Evolutionary conservation across 805 yeast species (phyloP), one percentile per base, ranked within the genome.

Genomic region (Suhomyces xylopsoci): DNA sequence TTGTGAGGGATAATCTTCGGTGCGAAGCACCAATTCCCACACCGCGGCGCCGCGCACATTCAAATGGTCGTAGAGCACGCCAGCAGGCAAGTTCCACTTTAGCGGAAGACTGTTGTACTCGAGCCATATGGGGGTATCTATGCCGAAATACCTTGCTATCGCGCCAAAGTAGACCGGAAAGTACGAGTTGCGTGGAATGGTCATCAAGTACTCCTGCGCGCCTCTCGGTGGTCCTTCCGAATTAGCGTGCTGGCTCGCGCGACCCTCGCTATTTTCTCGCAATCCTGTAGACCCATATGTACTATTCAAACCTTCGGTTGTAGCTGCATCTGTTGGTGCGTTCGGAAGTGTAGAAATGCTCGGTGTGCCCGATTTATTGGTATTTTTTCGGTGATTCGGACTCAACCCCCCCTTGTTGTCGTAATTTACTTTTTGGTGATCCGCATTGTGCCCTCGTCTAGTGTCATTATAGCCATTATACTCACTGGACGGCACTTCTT

Each of bases 31-130:
- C 51, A 46, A 81, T 75, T 12, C 81, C 70, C 20, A 86, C 59
- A 25, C 71, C 66, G 3, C 74, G 24, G 40, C 30, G 17, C 46
- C 20, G 8, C 2, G 45, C 48, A 47, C 58, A 54, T 48, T 64
- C 1, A 74, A 71, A n/a, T 73, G 68, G 59, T 90, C 96, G 61
- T 78, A 83, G 2, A 84, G 65, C 4, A 87, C 68, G 0, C 96
- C 96, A 1, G 85, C 66, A 0, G 97, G 97, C 55, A 82, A 72
- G 57, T 87, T 82, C 96, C 97, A 90, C 48, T 79, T 76, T 28
- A 91, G 55, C 0, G 94, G 90, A 1, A 77, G 82, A 4, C 70
- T 78, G 30, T 84, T 85, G 62, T 74, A 79, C 56, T 83, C 90
- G 34, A 90, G 73, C 96, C 96, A 90, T 69, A 71, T 49, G 1